Evolutionary conservation across 2,329 filamentous ascomycete species (phyloP), one percentile per base, ranked within the genome.

Genomic region (Nemania sp.): DNA sequence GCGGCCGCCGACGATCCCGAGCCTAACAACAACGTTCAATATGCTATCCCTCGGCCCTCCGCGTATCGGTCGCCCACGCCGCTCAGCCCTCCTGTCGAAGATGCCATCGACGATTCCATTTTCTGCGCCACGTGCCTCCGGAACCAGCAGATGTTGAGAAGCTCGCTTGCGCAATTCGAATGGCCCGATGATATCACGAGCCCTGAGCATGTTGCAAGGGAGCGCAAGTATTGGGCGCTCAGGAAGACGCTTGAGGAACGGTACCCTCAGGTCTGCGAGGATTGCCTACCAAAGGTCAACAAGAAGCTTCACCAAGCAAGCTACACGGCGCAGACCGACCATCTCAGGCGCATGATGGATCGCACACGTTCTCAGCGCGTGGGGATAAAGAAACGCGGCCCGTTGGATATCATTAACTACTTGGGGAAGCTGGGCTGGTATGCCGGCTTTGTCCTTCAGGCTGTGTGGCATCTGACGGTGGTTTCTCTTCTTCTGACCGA

Each of bases 241-340:
- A 87, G 88, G 63, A 82, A 81, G 63, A 82, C 87, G 53, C 81
- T 97, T 17, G 93, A 97, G 77, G 81, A 86, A 69, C 85, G 90
- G 51, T 98, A 97, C 72, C 95, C 95, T 0, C 92, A 95, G 71
- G 89, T 97, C 60, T 99, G 95, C 78, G 83, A 83, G 64, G 80
- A 86, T 47, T 99, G 95, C 75, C 89, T 90, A 65, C 89, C 88
- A 5, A 85, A 81, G 62, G 93, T 94, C 20, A 85, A 89, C 64
- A 79, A 83, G 37, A 84, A 87, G 62, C 87, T 97, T 54, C 82
- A 85, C 20, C 81, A 86, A 66, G 87, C 91, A 0, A 88, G 86
- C 9, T 96, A 96, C 72, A 89, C 87, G 34, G 92, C 92, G 29
- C 91, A 91, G 75, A 89, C 90, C n/a, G 91, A 96, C 67, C 85